Base-by-base conservation (phyloP, 495 filamentous ascomycete species). In the Thozetella sp. region DNA sequence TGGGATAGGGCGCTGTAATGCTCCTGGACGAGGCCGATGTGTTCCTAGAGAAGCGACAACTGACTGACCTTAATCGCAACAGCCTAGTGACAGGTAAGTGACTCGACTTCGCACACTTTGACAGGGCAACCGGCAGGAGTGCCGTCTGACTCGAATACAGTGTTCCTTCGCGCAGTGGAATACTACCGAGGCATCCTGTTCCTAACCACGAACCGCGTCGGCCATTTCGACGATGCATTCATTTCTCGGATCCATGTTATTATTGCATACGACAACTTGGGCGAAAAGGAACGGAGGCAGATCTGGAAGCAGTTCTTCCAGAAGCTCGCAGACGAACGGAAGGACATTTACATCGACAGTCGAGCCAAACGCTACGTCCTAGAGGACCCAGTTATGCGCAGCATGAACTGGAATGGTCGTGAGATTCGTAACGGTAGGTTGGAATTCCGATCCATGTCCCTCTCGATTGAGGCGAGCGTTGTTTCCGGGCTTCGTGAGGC, bases 111-210 rank as follows among this genome's bases (percentile, higher is more conserved):
- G n/a, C 30, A 37, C 30, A 37, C 30, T 37, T 37, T 37, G 6
- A 15, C 30, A 37, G 30, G 15, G 6, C 30, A 37, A 15, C 30
- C 15, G 15, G 6, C 15, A 37, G 30, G 30, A 37, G 15, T 37
- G 30, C 6, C 6, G 15, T 37, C 30, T 37, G 30, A 37, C 30
- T 37, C 30, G 6, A 6, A 23, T 20, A 3, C 22, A 60, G 67
- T 61, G 4, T 88, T 88, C 60, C 70, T 88, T 0, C 74, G 86
- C 1, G 71, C 74, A 0, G 70, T 88, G 0, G 86, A 88, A 54
- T 88, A 85, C 63, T 89, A 87, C 57, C 58, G 73, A 0, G 85
- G 85, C 6, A 83, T 87, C 24, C 71, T 87, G 0, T 84, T 87
- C 61, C 67, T 88, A 1, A 86, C 85, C 0, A 85, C 83, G 0